Evolutionary conservation across 257 asterid genomes (phyloP).

Genomic region (Solanum virginianum): DNA sequence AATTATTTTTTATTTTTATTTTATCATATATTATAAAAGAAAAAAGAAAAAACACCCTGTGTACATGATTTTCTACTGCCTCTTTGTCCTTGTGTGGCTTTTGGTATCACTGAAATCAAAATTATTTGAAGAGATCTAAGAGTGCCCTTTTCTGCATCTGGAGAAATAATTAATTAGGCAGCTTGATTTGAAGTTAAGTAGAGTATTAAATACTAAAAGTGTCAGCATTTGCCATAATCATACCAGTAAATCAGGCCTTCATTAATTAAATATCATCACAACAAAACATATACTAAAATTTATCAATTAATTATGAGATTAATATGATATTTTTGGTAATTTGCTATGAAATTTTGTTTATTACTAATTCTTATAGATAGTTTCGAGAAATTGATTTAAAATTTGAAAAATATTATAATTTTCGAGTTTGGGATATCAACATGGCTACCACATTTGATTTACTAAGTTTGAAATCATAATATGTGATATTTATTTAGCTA

Average conservation of each 20-base stretch:
- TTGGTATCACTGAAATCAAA: background rate
- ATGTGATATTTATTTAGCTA: no score
- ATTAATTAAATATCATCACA: background rate
- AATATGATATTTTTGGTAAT: background rate
- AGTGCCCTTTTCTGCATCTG: background rate
- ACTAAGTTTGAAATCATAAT: no score
- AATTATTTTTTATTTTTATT: background rate
- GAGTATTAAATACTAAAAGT: background rate
- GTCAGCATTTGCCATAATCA: background rate
- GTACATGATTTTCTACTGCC: background rate
- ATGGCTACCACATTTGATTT: no score
- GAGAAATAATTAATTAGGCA: background rate
- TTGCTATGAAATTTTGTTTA: accelerated
- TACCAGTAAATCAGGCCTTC: background rate
- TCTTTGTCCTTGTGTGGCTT: background rate
- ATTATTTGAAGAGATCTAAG: background rate
- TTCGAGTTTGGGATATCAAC: background rate
- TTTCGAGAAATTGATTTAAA: background rate
- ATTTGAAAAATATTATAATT: background rate
- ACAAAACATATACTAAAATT: background rate
- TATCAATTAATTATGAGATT: background rate
- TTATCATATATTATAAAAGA: no score
- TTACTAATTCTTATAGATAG: background rate
- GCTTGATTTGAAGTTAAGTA: background rate
- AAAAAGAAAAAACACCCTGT: background rate